A percentile compares a stretch with the other conserved stretches of the same genome.
Evolutionary conservation across 208 protist species (phyloP).

Genomic region (Naegleria gruberi): DNA sequence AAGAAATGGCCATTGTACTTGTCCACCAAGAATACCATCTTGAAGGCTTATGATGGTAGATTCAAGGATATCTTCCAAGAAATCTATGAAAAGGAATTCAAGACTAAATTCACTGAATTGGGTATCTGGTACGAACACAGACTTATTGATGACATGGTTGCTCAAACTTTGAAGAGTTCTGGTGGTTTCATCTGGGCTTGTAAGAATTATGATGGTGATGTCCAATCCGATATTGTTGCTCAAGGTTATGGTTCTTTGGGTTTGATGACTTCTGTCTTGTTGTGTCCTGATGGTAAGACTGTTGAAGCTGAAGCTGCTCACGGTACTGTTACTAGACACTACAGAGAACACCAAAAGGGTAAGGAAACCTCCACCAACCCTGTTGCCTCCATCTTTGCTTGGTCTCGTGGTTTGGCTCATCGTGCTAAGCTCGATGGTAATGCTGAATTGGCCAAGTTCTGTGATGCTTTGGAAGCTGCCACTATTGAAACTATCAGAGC

Average conservation of each 20-base stretch:
- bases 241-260: conserved; percentile 93
- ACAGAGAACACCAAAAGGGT: conserved; percentile 86
- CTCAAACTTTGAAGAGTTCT: conserved; percentile 78
- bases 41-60: conserved; percentile 93
- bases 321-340: conserved; percentile 95
- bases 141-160: conserved; percentile 96
- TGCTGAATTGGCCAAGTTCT: conserved; percentile 70
- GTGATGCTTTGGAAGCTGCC: conserved; percentile 67
- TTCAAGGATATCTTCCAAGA: conserved; percentile 90
- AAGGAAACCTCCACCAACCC: conserved; percentile 93
- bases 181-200: conserved; percentile 86
- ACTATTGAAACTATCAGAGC: conserved; percentile 79
- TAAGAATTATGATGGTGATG: conserved; percentile 98
- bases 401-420: conserved; percentile 86
- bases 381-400: conserved; percentile 94
- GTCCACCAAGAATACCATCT: conserved; percentile 94
- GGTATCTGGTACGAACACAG: conserved; percentile 86
- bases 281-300: conserved; percentile 90
- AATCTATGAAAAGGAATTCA: conserved; percentile 80
- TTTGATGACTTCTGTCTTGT: conserved; percentile 94
- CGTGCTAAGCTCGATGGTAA: conserved; percentile 90
- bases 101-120: conserved; percentile 63
- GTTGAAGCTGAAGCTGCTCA: conserved; percentile 94
- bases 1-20: conserved; percentile 81
- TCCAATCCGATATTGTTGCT: conserved; percentile 94